Evolutionary conservation across 78 protist species (phyloP).

Genomic region (Dictyostelium intermedium): DNA sequence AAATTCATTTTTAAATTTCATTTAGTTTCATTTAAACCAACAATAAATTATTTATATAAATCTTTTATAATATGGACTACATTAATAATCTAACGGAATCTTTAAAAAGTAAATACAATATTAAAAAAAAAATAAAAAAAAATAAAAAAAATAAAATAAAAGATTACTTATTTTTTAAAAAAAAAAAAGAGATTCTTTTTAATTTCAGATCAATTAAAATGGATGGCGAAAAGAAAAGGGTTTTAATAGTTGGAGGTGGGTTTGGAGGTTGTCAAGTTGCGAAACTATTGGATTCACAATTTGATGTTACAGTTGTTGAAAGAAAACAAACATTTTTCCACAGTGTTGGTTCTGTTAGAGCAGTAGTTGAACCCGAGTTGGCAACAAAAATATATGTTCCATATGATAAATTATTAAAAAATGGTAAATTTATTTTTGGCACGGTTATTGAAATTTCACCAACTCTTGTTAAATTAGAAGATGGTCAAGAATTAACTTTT

Average conservation of each 20-base stretch:
- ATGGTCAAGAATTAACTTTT: slow-evolving; percentile 1
- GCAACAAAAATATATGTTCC: slow-evolving; percentile 23
- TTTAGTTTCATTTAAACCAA: too few species aligned
- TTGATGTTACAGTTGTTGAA: slow-evolving; percentile 62
- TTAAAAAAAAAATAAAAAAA: too few species aligned
- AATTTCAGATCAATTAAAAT: neutral
- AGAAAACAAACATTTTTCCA: slow-evolving; percentile 47
- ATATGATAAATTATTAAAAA: slow-evolving; percentile 36
- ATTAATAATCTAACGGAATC: too few species aligned
- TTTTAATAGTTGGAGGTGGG: slow-evolving; percentile 73
- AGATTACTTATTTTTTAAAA: neutral
- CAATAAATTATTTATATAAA: too few species aligned
- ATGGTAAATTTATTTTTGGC: slow-evolving; percentile 27
- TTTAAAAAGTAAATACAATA: too few species aligned
- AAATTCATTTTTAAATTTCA: too few species aligned
- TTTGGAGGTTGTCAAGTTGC: slow-evolving; percentile 59
- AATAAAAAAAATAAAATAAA: neutral
- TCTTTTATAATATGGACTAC: too few species aligned
- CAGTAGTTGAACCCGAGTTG: slow-evolving; percentile 40
- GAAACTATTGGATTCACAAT: slow-evolving; percentile 37
- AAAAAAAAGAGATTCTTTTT: neutral
- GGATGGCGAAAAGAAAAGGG: slow-evolving; percentile 22
- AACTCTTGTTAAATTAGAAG: neutral
- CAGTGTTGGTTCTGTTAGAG: slow-evolving; percentile 31
- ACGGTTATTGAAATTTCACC: slow-evolving; percentile 31